Conservation (phyloP, 2,329 filamentous ascomycete species). For the Ilyonectria mors-panacis region DNA sequence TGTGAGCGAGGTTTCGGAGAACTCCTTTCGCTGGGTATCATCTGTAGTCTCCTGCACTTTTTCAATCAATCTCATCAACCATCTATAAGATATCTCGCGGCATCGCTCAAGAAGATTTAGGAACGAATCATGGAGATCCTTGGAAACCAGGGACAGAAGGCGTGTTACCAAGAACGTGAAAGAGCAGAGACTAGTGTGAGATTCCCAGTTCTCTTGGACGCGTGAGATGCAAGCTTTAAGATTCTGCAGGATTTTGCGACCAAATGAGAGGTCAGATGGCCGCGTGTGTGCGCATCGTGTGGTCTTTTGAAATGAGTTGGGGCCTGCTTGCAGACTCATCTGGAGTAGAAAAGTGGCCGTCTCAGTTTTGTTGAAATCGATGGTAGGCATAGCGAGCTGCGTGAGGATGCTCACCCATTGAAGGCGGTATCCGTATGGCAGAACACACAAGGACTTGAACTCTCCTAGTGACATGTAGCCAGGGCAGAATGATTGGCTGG, state of each 20-base stretch:
- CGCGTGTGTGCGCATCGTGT: conserved; percentile 21
- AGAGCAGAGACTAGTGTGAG: conserved; percentile 32
- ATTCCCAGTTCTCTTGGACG: conserved; percentile 44
- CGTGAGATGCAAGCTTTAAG: conserved; percentile 19
- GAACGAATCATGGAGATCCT: fast-evolving
- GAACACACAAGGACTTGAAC: conserved; percentile 58
- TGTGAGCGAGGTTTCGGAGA: conserved; percentile 14
- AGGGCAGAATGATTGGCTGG: conserved; percentile 64
- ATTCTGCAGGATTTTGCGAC: neutral
- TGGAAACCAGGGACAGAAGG: conserved; percentile 26
- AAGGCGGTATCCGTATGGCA: conserved; percentile 36
- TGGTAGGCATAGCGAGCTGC: conserved; percentile 38
- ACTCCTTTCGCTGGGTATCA: conserved; percentile 24
- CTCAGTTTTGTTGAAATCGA: conserved; percentile 46
- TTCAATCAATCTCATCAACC: conserved; percentile 16
- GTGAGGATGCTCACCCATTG: conserved; percentile 43
- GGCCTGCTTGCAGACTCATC: conserved; percentile 41
- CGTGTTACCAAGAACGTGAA: conserved; percentile 40
- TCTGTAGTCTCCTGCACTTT: conserved; percentile 23
- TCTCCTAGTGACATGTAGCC: conserved; percentile 65
- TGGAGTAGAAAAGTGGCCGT: conserved; percentile 40
- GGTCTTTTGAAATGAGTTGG: fast-evolving
- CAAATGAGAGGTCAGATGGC: conserved; percentile 26
- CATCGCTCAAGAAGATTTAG: conserved; percentile 20
- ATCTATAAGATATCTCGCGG: conserved; percentile 28